phyloP scores from a whole-genome alignment of 2,329 filamentous ascomycete species.

The Fusarium humuli region DNA sequence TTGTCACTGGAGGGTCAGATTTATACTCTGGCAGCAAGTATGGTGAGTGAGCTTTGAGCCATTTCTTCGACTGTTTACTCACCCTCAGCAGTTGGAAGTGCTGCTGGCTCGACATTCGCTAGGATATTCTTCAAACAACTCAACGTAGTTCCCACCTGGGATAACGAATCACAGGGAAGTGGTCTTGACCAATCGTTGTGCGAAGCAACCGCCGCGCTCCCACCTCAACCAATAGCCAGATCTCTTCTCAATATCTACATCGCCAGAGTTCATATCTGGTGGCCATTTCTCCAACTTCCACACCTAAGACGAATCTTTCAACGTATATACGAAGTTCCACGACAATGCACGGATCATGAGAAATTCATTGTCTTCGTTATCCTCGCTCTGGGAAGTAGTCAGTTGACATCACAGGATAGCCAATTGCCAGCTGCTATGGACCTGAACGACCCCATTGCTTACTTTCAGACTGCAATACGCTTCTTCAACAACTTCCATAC shows the following conservation, averaged over 20 bases:
- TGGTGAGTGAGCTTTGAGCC: neutral
- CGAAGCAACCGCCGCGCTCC: neutral
- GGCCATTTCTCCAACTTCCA: conserved; percentile 4
- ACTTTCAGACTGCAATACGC: neutral
- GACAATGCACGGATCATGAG: neutral
- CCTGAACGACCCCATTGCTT: neutral
- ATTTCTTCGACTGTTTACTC: neutral
- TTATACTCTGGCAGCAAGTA: conserved; percentile 2
- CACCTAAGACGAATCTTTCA: neutral
- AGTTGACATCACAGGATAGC: neutral
- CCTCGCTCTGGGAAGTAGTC: neutral
- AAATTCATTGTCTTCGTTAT: neutral
- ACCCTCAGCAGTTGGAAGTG: neutral
- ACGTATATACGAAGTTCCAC: neutral
- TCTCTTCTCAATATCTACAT: neutral
- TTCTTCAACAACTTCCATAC: neutral
- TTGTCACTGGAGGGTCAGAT: neutral
- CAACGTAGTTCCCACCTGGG: neutral
- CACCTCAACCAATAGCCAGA: neutral
- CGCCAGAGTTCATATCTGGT: neutral
- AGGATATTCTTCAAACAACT: conserved; percentile 20
- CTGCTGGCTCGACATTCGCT: conserved; percentile 10
- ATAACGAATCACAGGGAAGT: fast-evolving
- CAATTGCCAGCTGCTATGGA: neutral
- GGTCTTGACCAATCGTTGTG: neutral